A percentile compares a stretch with the other conserved stretches of the same genome.
phyloP scores from a whole-genome alignment of 2,329 filamentous ascomycete species.

The Pseudopyricularia cyperi region DNA sequence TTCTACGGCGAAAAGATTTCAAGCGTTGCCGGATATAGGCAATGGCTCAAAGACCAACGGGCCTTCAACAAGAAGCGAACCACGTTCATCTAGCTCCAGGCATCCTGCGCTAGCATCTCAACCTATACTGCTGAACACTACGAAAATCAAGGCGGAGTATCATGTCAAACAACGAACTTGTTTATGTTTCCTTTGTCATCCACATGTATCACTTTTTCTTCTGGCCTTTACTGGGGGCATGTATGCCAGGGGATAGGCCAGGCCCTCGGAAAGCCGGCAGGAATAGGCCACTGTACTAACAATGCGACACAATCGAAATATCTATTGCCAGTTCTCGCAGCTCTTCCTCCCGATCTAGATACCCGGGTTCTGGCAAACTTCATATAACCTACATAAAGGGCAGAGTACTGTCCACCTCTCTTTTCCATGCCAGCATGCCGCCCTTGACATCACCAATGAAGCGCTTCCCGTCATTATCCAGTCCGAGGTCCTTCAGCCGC shows the following conservation, averaged over 20 bases:
- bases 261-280: neutral
- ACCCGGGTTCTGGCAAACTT: neutral
- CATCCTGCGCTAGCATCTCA: neutral
- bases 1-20: constrained; percentile 99
- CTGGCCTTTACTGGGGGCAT: neutral
- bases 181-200: neutral
- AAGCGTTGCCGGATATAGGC: constrained; percentile 78
- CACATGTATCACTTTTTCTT: neutral
- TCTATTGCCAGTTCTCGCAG: neutral
- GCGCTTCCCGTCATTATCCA: constrained; percentile 36
- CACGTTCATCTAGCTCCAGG: constrained; percentile 37
- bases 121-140: neutral
- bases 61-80: constrained; percentile 89
- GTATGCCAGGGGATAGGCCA: neutral
- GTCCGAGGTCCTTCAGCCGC: constrained; percentile 49
- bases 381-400: constrained; percentile 30
- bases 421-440: constrained; percentile 61
- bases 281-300: neutral
- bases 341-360: neutral
- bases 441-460: constrained; percentile 60
- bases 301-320: neutral
- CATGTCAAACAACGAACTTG: neutral
- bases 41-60: constrained; percentile 95
- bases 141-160: neutral
- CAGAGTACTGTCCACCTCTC: constrained; percentile 46